phyloP scores from a whole-genome alignment of 2,329 filamentous ascomycete species.

The Sclerotiophoma versabilis region DNA sequence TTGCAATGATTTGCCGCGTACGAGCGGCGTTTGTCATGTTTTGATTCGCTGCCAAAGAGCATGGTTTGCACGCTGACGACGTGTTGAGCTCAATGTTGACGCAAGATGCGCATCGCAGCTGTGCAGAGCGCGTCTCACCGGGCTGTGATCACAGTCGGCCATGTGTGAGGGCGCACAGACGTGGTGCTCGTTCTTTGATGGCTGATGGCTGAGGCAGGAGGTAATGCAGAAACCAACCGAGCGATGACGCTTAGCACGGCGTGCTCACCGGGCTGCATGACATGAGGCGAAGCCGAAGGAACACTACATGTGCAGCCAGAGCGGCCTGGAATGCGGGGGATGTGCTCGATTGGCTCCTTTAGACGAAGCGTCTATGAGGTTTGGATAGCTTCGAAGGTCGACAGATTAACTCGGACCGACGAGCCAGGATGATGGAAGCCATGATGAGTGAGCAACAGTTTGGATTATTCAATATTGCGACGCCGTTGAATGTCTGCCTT shows the following conservation, averaged over 20 bases:
- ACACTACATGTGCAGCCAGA: constrained; percentile 8
- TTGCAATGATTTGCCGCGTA: constrained; percentile 12
- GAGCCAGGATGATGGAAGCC: constrained; percentile 3
- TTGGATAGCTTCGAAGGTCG: not conserved
- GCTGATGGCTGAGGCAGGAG: constrained; percentile 4
- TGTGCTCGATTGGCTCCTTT: constrained; percentile 11
- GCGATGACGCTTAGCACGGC: constrained; percentile 9
- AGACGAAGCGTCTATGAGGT: not conserved
- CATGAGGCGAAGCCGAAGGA: constrained; percentile 8
- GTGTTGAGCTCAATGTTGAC: not conserved
- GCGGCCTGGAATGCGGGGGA: constrained; percentile 19
- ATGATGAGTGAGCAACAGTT: not conserved
- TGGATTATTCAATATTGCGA: not conserved
- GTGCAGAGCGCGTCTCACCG: not conserved
- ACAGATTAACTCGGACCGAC: constrained; percentile 15
- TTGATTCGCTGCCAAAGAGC: not conserved
- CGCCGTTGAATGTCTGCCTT: not conserved
- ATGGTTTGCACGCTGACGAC: constrained; percentile 1
- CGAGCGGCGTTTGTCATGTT: constrained; percentile 8
- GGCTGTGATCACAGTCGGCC: not conserved
- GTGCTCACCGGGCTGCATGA: constrained; percentile 1
- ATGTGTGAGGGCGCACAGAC: not conserved
- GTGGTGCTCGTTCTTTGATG: not conserved
- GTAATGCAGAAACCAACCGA: constrained; percentile 1
- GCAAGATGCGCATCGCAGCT: not conserved